phyloP scores from a whole-genome alignment of 495 filamentous ascomycete species.

The Penicillium canescens region DNA sequence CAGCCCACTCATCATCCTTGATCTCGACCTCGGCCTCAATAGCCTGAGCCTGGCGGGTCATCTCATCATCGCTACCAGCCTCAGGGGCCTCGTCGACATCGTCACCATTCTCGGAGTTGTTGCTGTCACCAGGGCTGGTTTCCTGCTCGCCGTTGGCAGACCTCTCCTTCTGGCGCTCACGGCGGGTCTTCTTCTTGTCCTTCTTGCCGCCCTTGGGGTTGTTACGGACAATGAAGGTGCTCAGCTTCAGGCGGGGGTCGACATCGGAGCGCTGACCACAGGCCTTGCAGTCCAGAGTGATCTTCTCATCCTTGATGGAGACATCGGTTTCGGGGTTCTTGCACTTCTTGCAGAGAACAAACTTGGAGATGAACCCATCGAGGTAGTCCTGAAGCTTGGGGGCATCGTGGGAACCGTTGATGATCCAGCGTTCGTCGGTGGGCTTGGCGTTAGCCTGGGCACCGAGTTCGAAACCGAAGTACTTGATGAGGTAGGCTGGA shows the following conservation, averaged over 20 bases:
- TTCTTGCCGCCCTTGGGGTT: slow-evolving; percentile 93
- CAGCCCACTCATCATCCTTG: slow-evolving; percentile 89
- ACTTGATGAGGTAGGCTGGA: slow-evolving; percentile 96
- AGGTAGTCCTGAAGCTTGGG: slow-evolving; percentile 96
- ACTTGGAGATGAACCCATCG: slow-evolving; percentile 96
- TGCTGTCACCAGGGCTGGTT: slow-evolving; percentile 72
- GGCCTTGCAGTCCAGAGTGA: slow-evolving; percentile 95
- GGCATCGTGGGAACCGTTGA: slow-evolving; percentile 97
- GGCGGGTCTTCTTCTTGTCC: slow-evolving; percentile 84
- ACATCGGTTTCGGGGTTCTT: slow-evolving; percentile 99
- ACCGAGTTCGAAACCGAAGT: slow-evolving; percentile 98
- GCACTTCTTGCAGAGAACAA: slow-evolving; percentile 99
- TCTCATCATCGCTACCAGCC: slow-evolving; percentile 87
- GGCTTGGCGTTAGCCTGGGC: slow-evolving; percentile 98
- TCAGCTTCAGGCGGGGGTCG: slow-evolving; percentile 91
- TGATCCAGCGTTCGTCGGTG: slow-evolving; percentile 98
- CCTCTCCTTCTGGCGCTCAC: slow-evolving; percentile 71
- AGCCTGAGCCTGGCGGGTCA: slow-evolving; percentile 81
- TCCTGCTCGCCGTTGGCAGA: slow-evolving; percentile 62
- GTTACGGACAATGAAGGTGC: slow-evolving; percentile 96
- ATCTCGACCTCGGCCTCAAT: slow-evolving; percentile 64
- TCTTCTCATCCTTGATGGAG: slow-evolving; percentile 86
- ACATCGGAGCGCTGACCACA: slow-evolving; percentile 91
- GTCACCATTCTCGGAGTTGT: slow-evolving; percentile 63
- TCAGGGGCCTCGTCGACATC: slow-evolving; percentile 69